A percentile compares a stretch with the other conserved stretches of the same genome.
Conservation (phyloP, 495 filamentous ascomycete genomes). For the Talaromyces trachyspermus region DNA sequence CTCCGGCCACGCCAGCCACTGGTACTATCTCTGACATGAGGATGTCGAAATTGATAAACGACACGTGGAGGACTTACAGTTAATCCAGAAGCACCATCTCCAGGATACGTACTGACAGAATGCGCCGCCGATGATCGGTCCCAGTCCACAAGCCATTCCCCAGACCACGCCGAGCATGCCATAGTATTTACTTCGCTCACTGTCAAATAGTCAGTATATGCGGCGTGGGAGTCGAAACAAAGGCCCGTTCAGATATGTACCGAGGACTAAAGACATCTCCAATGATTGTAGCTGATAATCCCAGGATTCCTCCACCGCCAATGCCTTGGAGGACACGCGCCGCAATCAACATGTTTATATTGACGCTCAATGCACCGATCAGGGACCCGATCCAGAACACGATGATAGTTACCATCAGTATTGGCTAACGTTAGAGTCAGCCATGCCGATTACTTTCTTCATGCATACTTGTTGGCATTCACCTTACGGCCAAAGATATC, state of each 20-base stretch:
- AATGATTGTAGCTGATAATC: conserved; percentile 74
- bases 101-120: conserved; percentile 49
- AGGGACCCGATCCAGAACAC: conserved; percentile 72
- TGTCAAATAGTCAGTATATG: conserved; percentile 13
- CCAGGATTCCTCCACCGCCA: conserved; percentile 76
- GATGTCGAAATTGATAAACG: no score
- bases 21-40: conserved; percentile 37
- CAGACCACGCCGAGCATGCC: conserved; percentile 61
- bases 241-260: conserved; percentile 14
- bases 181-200: conserved; percentile 55
- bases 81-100: conserved; percentile 18
- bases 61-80: conserved; percentile 16
- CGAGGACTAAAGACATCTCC: conserved; percentile 71
- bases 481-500: conserved; percentile 87
- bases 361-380: conserved; percentile 57
- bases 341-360: conserved; percentile 65
- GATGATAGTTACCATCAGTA: conserved; percentile 61
- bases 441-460: no score
- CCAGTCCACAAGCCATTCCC: conserved; percentile 68
- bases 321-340: conserved; percentile 72
- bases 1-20: conserved; percentile 52
- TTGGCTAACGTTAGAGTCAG: no score
- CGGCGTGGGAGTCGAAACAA: no score
- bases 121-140: conserved; percentile 68
- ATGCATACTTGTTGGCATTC: no score